phyloP scores from a whole-genome alignment of 768 basidiomycete genomes.

The Cytidiella melzeri region DNA sequence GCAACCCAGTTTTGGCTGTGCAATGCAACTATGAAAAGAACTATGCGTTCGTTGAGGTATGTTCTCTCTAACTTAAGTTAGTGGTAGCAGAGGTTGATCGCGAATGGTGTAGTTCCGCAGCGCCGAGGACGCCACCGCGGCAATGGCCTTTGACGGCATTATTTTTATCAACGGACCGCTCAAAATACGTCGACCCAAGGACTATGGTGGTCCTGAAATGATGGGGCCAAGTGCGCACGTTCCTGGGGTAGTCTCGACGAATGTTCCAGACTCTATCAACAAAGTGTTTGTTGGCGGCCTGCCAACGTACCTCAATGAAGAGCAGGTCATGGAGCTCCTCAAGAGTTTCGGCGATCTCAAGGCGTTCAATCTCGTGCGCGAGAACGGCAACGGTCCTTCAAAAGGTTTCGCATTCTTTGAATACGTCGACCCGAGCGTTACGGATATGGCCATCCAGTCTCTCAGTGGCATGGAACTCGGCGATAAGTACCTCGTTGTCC shows the following conservation, averaged over 20 bases:
- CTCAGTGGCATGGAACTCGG: constrained; percentile 98
- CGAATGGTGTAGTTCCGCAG: constrained; percentile 80
- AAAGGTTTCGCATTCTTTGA: constrained; percentile 99
- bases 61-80: constrained; percentile 16
- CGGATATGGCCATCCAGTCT: constrained; percentile 93
- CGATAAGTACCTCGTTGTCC: constrained; percentile 91
- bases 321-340: constrained; percentile 95
- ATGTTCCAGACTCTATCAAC: constrained; percentile 95
- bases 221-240: constrained; percentile 72
- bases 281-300: constrained; percentile 97
- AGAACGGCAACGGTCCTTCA: constrained; percentile 81
- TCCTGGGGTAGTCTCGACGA: constrained; percentile 93
- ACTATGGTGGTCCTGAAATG: constrained; percentile 75
- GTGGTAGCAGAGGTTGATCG: constrained; percentile 1
- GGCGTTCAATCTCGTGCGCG: constrained; percentile 96
- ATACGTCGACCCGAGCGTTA: constrained; percentile 84
- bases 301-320: constrained; percentile 93
- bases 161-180: constrained; percentile 94
- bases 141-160: constrained; percentile 96
- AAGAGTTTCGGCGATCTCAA: constrained; percentile 97
- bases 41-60: constrained; percentile 96
- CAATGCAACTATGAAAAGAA: constrained; percentile 99
- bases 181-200: constrained; percentile 96
- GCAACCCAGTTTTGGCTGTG: constrained; percentile 87
- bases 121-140: constrained; percentile 92